A percentile compares a stretch with the other conserved stretches of the same genome.
Conservation (phyloP, 2,329 filamentous ascomycete species). For the Xylariaceae sp. region DNA sequence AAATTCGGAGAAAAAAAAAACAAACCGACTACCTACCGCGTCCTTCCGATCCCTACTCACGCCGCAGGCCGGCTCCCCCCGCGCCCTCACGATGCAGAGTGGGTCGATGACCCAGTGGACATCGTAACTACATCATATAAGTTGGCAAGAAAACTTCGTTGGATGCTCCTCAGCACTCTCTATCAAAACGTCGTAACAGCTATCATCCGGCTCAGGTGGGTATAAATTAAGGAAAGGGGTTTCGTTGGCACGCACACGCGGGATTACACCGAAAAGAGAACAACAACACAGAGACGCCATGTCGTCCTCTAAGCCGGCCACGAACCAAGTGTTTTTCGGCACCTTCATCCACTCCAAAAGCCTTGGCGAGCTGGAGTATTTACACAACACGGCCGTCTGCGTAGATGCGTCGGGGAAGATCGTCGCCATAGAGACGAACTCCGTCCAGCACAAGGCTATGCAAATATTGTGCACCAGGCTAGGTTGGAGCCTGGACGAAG, state of each 20-base stretch:
- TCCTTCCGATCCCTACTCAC: too few species aligned
- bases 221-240: not conserved
- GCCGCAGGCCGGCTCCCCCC: too few species aligned
- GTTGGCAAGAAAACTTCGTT: too few species aligned
- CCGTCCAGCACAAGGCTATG: slow-evolving; percentile 32
- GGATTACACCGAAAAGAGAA: not conserved
- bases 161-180: too few species aligned
- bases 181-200: too few species aligned
- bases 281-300: slow-evolving; percentile 14
- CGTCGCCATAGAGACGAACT: slow-evolving; percentile 42
- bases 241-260: not conserved
- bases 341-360: slow-evolving; percentile 52
- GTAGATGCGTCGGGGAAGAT: slow-evolving; percentile 51
- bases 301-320: slow-evolving; percentile 21
- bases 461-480: slow-evolving; percentile 39
- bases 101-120: too few species aligned
- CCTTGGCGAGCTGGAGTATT: slow-evolving; percentile 46
- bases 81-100: too few species aligned
- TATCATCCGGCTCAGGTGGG: not conserved
- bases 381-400: slow-evolving; percentile 48
- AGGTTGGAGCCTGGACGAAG: slow-evolving; percentile 42
- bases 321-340: slow-evolving; percentile 49
- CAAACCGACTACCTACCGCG: too few species aligned
- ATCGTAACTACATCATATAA: too few species aligned
- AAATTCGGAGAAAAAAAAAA: too few species aligned